phyloP scores from a whole-genome alignment of 345 rosid genomes.

The Brassica nigra region DNA sequence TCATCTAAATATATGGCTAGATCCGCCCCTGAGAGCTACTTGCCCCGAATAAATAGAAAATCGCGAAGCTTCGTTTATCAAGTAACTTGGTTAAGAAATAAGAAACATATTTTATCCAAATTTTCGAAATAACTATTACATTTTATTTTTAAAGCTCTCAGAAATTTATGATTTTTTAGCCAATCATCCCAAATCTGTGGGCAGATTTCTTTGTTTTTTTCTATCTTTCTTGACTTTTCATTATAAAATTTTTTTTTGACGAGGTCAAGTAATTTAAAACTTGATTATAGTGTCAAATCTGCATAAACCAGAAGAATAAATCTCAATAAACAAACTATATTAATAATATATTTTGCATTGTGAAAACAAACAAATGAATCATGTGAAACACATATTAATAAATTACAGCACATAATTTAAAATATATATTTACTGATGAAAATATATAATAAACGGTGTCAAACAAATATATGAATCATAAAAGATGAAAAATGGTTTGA shows the following conservation, averaged over 20 bases:
- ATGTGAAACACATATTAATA: background rate
- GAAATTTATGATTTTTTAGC: background rate
- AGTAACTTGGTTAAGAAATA: background rate
- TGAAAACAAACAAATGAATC: background rate
- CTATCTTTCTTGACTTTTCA: background rate
- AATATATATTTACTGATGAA: background rate
- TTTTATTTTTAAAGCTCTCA: background rate
- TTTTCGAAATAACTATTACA: background rate
- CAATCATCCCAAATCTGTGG: slow-evolving; percentile 15
- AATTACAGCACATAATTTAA: too few relatives aligned
- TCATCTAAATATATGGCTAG: too few relatives aligned
- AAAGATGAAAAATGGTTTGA: background rate
- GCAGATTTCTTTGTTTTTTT: background rate
- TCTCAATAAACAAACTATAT: background rate
- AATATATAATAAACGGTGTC: background rate
- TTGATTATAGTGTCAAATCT: background rate
- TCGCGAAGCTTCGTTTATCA: background rate
- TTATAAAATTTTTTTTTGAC: slow-evolving; percentile 8
- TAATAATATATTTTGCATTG: background rate
- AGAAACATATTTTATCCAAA: background rate
- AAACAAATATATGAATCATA: too few relatives aligned
- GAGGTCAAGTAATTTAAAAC: slow-evolving; percentile 6
- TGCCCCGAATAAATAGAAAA: background rate
- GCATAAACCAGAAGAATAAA: background rate
- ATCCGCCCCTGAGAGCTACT: background rate